Percentiles rank a stretch among this genome's conserved stretches.
Conservation (phyloP, 2,329 filamentous ascomycete genomes). For the Aaosphaeria pasadenensis region DNA sequence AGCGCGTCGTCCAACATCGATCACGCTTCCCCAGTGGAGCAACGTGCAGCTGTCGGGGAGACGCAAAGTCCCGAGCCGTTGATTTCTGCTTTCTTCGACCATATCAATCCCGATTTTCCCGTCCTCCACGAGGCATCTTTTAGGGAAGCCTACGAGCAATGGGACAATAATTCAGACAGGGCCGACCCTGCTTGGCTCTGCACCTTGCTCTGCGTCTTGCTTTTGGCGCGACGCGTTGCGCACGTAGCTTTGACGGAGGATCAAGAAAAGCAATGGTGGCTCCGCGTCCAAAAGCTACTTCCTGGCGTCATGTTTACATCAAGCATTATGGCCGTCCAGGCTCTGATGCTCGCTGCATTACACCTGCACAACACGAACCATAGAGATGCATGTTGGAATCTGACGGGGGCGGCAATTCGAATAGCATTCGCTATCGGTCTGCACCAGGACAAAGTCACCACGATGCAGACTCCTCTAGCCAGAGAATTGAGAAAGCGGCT, state of each 20-base stretch:
- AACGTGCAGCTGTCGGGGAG: slow-evolving; percentile 10
- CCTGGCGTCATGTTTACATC: slow-evolving; percentile 44
- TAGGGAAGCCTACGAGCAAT: slow-evolving; percentile 39
- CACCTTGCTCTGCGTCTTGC: slow-evolving; percentile 41
- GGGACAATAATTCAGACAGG: slow-evolving; percentile 23
- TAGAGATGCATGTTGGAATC: slow-evolving; percentile 44
- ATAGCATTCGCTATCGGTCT: slow-evolving; percentile 46
- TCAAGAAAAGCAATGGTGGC: slow-evolving; percentile 43
- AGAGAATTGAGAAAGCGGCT: slow-evolving; percentile 49
- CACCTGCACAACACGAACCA: slow-evolving; percentile 48
- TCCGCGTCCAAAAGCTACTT: slow-evolving; percentile 38
- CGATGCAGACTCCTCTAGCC: slow-evolving; percentile 31
- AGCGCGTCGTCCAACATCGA: slow-evolving; percentile 17
- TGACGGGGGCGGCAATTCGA: slow-evolving; percentile 43
- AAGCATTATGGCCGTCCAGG: slow-evolving; percentile 41
- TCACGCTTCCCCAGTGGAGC: slow-evolving; percentile 20
- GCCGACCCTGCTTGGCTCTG: slow-evolving; percentile 43
- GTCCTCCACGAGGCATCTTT: slow-evolving; percentile 45
- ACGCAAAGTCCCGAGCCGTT: slow-evolving; percentile 30
- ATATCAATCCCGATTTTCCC: slow-evolving; percentile 43
- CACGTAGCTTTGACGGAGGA: slow-evolving; percentile 32
- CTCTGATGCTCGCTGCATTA: slow-evolving; percentile 41
- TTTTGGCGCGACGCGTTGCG: slow-evolving; percentile 38
- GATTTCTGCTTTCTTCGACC: slow-evolving; percentile 41
- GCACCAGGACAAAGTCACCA: slow-evolving; percentile 41